Evolutionary conservation across 306 rosid species (phyloP).

Genomic region (Castanospermum australe): DNA sequence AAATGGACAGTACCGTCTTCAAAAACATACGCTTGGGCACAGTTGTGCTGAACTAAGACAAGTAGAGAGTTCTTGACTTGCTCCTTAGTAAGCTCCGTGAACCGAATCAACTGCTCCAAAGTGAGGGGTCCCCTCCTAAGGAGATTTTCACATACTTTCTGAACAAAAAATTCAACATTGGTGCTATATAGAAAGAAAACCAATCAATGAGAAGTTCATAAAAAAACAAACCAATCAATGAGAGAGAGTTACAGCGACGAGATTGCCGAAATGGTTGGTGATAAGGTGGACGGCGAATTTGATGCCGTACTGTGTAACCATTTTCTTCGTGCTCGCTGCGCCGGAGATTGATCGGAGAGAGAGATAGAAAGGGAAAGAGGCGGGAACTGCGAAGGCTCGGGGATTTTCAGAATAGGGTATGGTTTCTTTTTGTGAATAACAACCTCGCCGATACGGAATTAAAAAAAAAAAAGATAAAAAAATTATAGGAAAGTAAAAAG

Average conservation of each 20-base stretch:
- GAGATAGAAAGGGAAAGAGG: background rate
- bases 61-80: constrained; percentile 81
- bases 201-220: no score
- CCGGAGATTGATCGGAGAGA: background rate
- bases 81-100: constrained; percentile 60
- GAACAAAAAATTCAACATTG: constrained; percentile 1
- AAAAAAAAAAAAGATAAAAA: no score
- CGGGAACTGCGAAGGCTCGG: constrained; percentile 30
- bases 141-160: constrained; percentile 82
- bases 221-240: background rate
- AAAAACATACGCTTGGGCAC: constrained; percentile 61
- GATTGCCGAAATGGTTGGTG: constrained; percentile 78
- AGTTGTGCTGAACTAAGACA: constrained; percentile 85
- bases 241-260: constrained; percentile 60
- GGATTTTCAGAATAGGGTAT: constrained; percentile 8
- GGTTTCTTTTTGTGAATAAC: no score
- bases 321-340: background rate
- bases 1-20: constrained; percentile 19
- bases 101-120: constrained; percentile 43
- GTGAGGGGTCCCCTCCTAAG: constrained; percentile 57
- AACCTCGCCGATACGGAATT: no score
- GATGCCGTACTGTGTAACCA: constrained; percentile 64
- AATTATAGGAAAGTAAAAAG: no score
- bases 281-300: constrained; percentile 68
- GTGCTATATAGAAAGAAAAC: background rate